A percentile compares a stretch with the other conserved stretches of the same genome.
These are phyloP conservation scores for Hyphodiscus sp. DNA, from an alignment of 2,329 filamentous ascomycete species.

Conservation along the genomic window DNA sequence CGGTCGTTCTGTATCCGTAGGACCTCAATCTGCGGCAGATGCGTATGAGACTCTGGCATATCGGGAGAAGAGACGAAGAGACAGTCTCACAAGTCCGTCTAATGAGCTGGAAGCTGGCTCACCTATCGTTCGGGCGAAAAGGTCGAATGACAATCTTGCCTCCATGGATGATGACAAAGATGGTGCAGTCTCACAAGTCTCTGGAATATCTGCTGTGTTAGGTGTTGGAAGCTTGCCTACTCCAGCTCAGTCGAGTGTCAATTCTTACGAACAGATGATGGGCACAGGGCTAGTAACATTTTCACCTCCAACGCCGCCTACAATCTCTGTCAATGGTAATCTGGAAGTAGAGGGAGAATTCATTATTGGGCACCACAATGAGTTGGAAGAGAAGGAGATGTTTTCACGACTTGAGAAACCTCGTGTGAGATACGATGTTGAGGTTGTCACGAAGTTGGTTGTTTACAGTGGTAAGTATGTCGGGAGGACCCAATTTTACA, in stretches of 20 bases:
- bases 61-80: conserved; percentile 62
- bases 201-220: conserved; percentile 42
- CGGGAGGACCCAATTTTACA: not conserved
- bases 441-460: conserved; percentile 93
- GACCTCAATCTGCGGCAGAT: conserved; percentile 92
- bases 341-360: conserved; percentile 31
- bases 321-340: conserved; percentile 29
- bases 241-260: conserved; percentile 41
- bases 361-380: conserved; percentile 41
- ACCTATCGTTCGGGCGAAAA: conserved; percentile 6
- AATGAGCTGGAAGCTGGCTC: conserved; percentile 12
- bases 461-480: conserved; percentile 74
- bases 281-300: conserved; percentile 50
- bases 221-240: conserved; percentile 38
- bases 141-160: conserved; percentile 9
- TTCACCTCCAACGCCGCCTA: conserved; percentile 28
- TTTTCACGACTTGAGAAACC: conserved; percentile 80
- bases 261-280: conserved; percentile 68
- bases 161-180: conserved; percentile 14
- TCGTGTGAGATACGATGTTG: conserved; percentile 93
- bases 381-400: conserved; percentile 64
- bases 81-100: conserved; percentile 38
- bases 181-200: conserved; percentile 22
- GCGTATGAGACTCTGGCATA: conserved; percentile 94
- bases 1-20: conserved; percentile 78